Percentiles rank a stretch among this genome's conserved stretches.
Conservation (phyloP, 345 rosid species). For the Eucalyptus tenuipes region DNA sequence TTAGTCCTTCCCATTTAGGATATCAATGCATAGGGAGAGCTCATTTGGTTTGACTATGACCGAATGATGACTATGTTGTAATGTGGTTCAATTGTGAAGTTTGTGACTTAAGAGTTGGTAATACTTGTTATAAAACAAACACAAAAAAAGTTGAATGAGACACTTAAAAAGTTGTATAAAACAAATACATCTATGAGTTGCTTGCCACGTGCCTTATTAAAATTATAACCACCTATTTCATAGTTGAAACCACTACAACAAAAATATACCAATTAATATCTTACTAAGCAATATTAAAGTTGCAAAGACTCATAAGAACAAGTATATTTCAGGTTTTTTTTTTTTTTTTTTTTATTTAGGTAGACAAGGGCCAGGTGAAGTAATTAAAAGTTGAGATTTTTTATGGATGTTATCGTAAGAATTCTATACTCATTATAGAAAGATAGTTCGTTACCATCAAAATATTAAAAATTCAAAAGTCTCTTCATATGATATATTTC, state of each 20-base stretch:
- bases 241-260: not conserved
- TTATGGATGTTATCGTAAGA: not conserved
- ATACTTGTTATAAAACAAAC: not conserved
- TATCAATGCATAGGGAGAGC: not conserved
- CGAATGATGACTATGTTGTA: not conserved
- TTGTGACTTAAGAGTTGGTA: not conserved
- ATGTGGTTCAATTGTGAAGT: not conserved
- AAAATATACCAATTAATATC: not conserved
- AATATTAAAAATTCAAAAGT: not conserved
- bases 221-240: not conserved
- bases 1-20: not conserved
- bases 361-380: not conserved
- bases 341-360: too few species aligned
- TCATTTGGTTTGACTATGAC: not conserved
- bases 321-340: not conserved
- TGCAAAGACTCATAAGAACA: not conserved
- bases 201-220: not conserved
- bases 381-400: not conserved
- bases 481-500: not conserved
- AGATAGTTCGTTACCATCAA: not conserved
- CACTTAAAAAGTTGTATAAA: not conserved
- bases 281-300: not conserved
- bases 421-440: not conserved
- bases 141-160: not conserved
- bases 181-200: not conserved